Conservation (phyloP, 176 grass and related monocot genomes). For the Carex cristatella region DNA sequence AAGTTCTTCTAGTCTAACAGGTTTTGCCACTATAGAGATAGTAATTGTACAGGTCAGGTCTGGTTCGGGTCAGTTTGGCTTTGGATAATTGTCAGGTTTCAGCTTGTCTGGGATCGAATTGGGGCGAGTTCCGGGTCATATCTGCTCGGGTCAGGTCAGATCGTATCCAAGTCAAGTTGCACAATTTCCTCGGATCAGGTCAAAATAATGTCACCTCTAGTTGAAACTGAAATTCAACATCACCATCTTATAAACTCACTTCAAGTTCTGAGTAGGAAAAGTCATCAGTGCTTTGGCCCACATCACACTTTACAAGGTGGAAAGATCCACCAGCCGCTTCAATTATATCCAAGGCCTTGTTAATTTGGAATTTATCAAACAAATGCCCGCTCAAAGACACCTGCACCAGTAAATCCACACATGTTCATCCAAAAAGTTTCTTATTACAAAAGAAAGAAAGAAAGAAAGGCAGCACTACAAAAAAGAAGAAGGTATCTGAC, state of each 20-base stretch:
- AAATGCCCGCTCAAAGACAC: slow-evolving; percentile 92
- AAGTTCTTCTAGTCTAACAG: too few species aligned
- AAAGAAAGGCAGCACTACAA: slow-evolving; percentile 1
- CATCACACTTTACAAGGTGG: slow-evolving; percentile 62
- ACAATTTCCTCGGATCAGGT: too few species aligned
- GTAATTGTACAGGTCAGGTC: too few species aligned
- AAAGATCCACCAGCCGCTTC: slow-evolving; percentile 80
- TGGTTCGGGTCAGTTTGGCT: too few species aligned
- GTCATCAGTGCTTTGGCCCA: slow-evolving; percentile 76
- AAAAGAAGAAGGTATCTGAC: slow-evolving; percentile 40
- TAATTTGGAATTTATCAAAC: slow-evolving; percentile 96
- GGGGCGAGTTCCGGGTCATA: too few species aligned
- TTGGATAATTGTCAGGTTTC: too few species aligned
- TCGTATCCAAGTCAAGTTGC: too few species aligned
- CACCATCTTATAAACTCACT: slow-evolving; percentile 43
- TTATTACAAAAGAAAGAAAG: not conserved
- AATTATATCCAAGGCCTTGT: slow-evolving; percentile 92
- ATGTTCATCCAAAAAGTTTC: slow-evolving; percentile 5
- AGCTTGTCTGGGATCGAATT: too few species aligned
- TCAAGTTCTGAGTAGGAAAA: slow-evolving; percentile 92
- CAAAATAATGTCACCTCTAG: not conserved
- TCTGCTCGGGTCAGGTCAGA: too few species aligned
- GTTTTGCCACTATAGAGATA: too few species aligned
- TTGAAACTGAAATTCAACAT: not conserved
- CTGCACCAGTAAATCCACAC: slow-evolving; percentile 30